phyloP scores from a whole-genome alignment of 139 green algal species.

The Closterium sp. region DNA sequence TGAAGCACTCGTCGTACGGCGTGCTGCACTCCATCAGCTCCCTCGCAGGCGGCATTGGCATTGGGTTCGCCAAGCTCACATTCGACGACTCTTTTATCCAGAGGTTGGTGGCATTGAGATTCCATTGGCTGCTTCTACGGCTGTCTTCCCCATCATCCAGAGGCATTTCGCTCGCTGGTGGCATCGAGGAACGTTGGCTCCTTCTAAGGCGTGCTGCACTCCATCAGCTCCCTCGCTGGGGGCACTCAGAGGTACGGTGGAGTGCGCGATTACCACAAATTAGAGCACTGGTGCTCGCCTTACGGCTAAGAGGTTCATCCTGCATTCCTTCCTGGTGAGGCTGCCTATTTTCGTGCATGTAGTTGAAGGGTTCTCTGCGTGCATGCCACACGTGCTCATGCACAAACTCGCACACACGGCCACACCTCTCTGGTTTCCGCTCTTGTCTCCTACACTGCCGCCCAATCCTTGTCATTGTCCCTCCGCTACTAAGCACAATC shows the following conservation, averaged over 20 bases:
- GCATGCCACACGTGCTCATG: too few species aligned
- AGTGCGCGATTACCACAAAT: not conserved
- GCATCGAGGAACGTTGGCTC: not conserved
- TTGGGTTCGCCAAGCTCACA: conserved; percentile 57
- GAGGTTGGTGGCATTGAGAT: conserved; percentile 24
- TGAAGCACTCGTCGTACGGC: conserved; percentile 61
- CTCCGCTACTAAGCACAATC: not conserved
- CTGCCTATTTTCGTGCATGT: too few species aligned
- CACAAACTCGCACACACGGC: too few species aligned
- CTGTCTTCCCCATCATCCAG: not conserved
- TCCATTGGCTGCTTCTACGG: not conserved
- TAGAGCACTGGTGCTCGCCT: too few species aligned
- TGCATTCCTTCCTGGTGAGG: too few species aligned
- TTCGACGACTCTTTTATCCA: conserved; percentile 63
- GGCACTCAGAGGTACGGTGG: not conserved
- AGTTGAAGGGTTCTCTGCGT: too few species aligned
- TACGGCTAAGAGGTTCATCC: too few species aligned
- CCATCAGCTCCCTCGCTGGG: too few species aligned
- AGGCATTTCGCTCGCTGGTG: not conserved
- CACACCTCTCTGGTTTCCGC: too few species aligned
- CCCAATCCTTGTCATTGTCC: not conserved
- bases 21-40: conserved; percentile 56
- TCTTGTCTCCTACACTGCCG: not conserved
- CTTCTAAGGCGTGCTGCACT: too few species aligned
- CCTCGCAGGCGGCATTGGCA: conserved; percentile 55